Evolutionary conservation across 768 basidiomycete genomes (phyloP).

Genomic region (Tremella yokohamensis): DNA sequence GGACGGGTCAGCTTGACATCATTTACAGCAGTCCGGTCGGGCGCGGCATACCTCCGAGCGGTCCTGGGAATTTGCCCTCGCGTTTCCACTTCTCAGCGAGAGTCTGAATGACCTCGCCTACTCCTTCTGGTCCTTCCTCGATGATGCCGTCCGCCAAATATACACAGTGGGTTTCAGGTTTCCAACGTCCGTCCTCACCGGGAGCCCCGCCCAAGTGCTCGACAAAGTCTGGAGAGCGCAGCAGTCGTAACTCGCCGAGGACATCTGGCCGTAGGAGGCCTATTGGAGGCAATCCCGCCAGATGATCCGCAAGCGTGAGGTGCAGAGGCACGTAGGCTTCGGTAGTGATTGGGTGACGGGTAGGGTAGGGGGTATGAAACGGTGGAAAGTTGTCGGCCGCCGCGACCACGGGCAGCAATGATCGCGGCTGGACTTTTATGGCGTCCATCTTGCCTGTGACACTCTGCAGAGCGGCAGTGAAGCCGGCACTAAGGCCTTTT

Average conservation of each 20-base stretch:
- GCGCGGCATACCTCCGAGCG: slow-evolving; percentile 43
- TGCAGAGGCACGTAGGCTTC: slow-evolving; percentile 42
- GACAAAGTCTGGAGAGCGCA: slow-evolving; percentile 21
- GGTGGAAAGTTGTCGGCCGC: slow-evolving; percentile 42
- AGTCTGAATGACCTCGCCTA: slow-evolving; percentile 24
- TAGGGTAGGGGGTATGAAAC: slow-evolving; percentile 15
- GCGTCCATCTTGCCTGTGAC: no score
- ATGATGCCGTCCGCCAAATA: slow-evolving; percentile 33
- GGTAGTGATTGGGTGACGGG: slow-evolving; percentile 17
- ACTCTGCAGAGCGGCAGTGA: no score
- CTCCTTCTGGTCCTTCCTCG: slow-evolving; percentile 28
- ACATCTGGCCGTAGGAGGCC: slow-evolving; percentile 52
- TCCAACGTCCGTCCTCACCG: slow-evolving; percentile 44
- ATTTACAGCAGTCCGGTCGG: slow-evolving; percentile 4
- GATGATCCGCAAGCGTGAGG: slow-evolving; percentile 34
- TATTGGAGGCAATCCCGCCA: slow-evolving; percentile 47
- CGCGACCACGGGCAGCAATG: slow-evolving; percentile 30
- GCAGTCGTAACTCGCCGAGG: slow-evolving; percentile 46
- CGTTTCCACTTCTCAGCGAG: slow-evolving; percentile 46
- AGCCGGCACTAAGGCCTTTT: no score
- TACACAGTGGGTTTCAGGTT: slow-evolving; percentile 57
- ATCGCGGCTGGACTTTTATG: background rate
- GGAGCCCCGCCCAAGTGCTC: slow-evolving; percentile 60
- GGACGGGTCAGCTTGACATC: slow-evolving; percentile 57
- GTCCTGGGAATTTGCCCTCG: slow-evolving; percentile 44